Percentiles rank a stretch among this genome's conserved stretches.
These are phyloP conservation scores for Eimeria falciformis DNA, from an alignment of 169 alveolate genomes.

Conservation along the genomic window DNA sequence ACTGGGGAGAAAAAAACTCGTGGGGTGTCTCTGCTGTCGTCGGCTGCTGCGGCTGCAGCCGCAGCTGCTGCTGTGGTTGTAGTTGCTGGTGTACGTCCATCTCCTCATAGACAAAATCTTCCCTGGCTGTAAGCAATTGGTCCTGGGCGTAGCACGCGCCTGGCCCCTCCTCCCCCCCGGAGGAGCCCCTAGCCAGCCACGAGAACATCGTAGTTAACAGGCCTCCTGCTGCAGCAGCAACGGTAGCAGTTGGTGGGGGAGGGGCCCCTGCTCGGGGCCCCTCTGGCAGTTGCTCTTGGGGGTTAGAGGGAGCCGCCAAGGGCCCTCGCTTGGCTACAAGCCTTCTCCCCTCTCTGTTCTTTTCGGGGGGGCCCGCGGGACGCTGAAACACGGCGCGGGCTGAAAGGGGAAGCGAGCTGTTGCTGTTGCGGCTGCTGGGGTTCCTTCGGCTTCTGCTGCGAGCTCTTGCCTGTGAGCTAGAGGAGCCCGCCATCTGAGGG, in stretches of 20 bases:
- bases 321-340: background rate
- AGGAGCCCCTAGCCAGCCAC: background rate
- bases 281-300: background rate
- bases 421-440: conserved; percentile 8
- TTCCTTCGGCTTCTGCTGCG: conserved; percentile 38
- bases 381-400: background rate
- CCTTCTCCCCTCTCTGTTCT: background rate
- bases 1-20: conserved; percentile 5
- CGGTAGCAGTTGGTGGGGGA: background rate
- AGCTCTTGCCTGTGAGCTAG: background rate
- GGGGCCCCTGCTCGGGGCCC: background rate
- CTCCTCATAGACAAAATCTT: background rate
- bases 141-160: background rate
- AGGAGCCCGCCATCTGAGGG: background rate
- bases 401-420: background rate
- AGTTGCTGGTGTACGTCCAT: background rate
- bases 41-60: background rate
- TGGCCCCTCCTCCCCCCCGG: background rate
- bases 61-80: background rate
- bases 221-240: background rate
- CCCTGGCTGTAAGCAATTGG: background rate
- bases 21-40: conserved; percentile 7
- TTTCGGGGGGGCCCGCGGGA: background rate
- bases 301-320: background rate
- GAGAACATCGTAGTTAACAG: background rate